Evolutionary conservation across 2,329 filamentous ascomycete species (phyloP).

Genomic region (Fusarium odoratissimum): DNA sequence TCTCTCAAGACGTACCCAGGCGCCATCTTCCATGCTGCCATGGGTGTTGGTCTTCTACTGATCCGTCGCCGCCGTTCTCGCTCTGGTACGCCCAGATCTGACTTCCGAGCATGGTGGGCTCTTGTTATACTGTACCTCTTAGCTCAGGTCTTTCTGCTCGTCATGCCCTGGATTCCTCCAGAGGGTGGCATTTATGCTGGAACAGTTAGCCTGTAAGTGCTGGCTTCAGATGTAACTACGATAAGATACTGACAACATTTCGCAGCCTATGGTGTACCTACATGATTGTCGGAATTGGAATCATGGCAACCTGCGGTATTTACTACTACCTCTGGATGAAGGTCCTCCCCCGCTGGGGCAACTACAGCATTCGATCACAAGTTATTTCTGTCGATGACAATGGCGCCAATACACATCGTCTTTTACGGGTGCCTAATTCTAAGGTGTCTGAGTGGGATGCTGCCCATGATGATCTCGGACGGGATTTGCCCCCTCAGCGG

Average conservation of each 20-base stretch:
- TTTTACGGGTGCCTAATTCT: slow-evolving; percentile 65
- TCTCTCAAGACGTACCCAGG: slow-evolving; percentile 69
- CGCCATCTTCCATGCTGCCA: slow-evolving; percentile 66
- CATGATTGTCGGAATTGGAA: neutral
- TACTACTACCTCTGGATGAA: slow-evolving; percentile 72
- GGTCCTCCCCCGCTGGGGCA: slow-evolving; percentile 61
- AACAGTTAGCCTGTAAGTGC: slow-evolving; percentile 71
- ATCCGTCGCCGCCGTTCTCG: slow-evolving; percentile 66
- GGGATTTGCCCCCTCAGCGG: neutral
- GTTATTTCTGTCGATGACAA: slow-evolving; percentile 57
- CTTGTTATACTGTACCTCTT: slow-evolving; percentile 69
- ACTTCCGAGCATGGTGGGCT: slow-evolving; percentile 70
- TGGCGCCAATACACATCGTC: slow-evolving; percentile 55
- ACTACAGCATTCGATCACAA: slow-evolving; percentile 67
- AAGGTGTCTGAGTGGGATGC: slow-evolving; percentile 67
- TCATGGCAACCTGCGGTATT: slow-evolving; percentile 56
- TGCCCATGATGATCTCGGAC: slow-evolving; percentile 63
- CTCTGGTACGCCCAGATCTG: slow-evolving; percentile 58
- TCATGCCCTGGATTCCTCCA: slow-evolving; percentile 80
- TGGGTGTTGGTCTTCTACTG: slow-evolving; percentile 68
- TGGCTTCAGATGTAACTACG: slow-evolving; percentile 35
- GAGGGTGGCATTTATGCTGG: slow-evolving; percentile 67
- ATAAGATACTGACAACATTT: slow-evolving; percentile 69
- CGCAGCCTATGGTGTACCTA: slow-evolving; percentile 54
- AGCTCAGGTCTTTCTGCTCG: slow-evolving; percentile 69